A percentile compares a stretch with the other conserved stretches of the same genome.
Evolutionary conservation across 768 basidiomycete genomes (phyloP).

Genomic region (Leccinum barrowsii): DNA sequence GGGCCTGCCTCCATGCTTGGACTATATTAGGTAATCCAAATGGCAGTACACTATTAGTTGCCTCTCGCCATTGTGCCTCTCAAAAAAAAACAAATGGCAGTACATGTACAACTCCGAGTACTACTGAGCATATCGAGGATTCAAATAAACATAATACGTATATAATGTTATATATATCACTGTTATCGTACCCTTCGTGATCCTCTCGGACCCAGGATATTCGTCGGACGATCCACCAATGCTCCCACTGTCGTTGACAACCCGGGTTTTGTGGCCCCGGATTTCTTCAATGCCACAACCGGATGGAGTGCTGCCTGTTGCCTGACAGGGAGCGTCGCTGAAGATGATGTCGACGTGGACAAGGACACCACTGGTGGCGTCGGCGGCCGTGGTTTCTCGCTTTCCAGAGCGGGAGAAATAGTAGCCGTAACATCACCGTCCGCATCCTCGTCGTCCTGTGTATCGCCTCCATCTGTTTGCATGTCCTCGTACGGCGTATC

Average conservation of each 20-base stretch:
- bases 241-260: conserved; percentile 24
- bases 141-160: conserved; percentile 2
- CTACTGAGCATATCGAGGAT: not conserved
- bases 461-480: conserved; percentile 24
- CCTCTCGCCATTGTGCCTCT: no score
- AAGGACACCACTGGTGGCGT: conserved; percentile 31
- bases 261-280: conserved; percentile 17
- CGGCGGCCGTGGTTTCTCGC: conserved; percentile 12
- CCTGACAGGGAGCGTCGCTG: conserved; percentile 24
- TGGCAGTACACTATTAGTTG: not conserved
- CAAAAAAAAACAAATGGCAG: not conserved
- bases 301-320: conserved; percentile 11
- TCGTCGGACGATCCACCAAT: conserved; percentile 32
- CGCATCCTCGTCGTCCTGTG: conserved; percentile 6
- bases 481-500: conserved; percentile 14
- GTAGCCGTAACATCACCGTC: conserved; percentile 22
- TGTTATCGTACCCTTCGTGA: conserved; percentile 30
- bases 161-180: not conserved
- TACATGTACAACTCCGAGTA: not conserved
- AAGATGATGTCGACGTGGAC: conserved; percentile 39
- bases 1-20: not conserved
- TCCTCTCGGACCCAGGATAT: conserved; percentile 32
- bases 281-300: conserved; percentile 21
- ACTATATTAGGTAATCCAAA: conserved; percentile 25
- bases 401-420: conserved; percentile 3